phyloP scores from a whole-genome alignment of 768 basidiomycete species.

The Omphalotus guepiniiformis region DNA sequence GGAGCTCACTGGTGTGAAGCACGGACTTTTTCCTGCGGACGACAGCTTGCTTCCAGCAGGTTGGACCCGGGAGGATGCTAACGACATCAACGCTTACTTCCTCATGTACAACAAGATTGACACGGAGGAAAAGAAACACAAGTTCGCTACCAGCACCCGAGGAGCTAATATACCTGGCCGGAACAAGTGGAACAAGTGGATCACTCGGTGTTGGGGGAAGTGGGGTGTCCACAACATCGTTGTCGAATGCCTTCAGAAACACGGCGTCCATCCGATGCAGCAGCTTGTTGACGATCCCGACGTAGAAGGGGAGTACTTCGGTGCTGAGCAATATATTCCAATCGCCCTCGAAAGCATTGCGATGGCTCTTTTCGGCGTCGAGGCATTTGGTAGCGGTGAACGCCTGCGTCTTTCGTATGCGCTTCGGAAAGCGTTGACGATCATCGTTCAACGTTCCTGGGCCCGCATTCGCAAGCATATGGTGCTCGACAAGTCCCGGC shows the following conservation, averaged over 20 bases:
- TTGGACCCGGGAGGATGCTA: slow-evolving; percentile 10
- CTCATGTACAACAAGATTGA: slow-evolving; percentile 3
- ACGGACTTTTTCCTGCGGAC: slow-evolving; percentile 19
- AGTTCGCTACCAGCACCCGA: slow-evolving; percentile 1
- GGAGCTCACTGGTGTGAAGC: slow-evolving; percentile 15
- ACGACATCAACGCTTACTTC: slow-evolving; percentile 12
- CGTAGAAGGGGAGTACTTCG: not conserved
- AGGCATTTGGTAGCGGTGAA: not conserved
- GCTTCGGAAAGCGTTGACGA: not conserved
- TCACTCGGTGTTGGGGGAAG: slow-evolving; percentile 5
- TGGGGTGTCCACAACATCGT: slow-evolving; percentile 15
- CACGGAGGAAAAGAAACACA: not conserved
- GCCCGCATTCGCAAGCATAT: not conserved
- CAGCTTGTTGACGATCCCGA: not conserved
- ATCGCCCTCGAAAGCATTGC: not conserved
- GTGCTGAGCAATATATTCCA: not conserved
- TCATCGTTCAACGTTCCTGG: not conserved
- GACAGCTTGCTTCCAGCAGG: slow-evolving; percentile 13
- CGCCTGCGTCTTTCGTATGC: not conserved
- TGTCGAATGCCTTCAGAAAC: slow-evolving; percentile 7
- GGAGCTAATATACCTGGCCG: slow-evolving; percentile 11
- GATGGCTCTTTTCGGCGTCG: not conserved
- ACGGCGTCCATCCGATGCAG: slow-evolving; percentile 11
- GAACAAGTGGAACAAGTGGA: slow-evolving; percentile 10
- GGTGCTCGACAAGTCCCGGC: not conserved